Conservation (phyloP, 2,329 filamentous ascomycete genomes). For the Scytalidium sp. region DNA sequence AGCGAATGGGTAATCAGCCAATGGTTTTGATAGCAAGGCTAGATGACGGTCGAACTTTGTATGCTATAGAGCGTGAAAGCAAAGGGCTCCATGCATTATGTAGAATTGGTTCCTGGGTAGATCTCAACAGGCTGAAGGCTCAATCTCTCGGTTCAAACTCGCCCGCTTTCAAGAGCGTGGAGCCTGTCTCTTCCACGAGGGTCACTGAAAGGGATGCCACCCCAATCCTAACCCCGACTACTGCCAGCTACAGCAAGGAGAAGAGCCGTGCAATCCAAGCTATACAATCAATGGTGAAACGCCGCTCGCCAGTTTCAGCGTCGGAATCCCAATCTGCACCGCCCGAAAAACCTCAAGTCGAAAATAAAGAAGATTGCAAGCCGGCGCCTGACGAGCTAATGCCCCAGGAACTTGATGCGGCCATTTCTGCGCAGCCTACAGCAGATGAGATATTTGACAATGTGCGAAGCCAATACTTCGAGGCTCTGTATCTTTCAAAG, state of each 20-base stretch:
- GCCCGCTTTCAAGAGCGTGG: slow-evolving; percentile 25
- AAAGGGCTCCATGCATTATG: slow-evolving; percentile 64
- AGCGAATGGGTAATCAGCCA: slow-evolving; percentile 50
- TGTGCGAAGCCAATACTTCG: slow-evolving; percentile 56
- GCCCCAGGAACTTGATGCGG: not conserved
- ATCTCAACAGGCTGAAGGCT: slow-evolving; percentile 49
- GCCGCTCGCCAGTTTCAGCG: slow-evolving; percentile 19
- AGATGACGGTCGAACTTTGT: slow-evolving; percentile 51
- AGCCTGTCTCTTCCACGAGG: slow-evolving; percentile 1
- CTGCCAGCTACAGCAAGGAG: slow-evolving; percentile 38
- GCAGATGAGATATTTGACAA: slow-evolving; percentile 54
- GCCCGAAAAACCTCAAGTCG: not conserved
- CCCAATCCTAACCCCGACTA: slow-evolving; percentile 12
- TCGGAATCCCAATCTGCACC: slow-evolving; percentile 10
- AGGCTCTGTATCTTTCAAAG: slow-evolving; percentile 61
- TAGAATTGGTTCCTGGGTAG: slow-evolving; percentile 65
- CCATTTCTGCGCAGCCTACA: slow-evolving; percentile 24
- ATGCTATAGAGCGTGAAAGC: slow-evolving; percentile 64
- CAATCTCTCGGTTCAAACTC: slow-evolving; percentile 46
- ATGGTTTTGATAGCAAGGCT: slow-evolving; percentile 60
- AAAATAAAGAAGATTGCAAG: not conserved
- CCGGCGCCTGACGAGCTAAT: slow-evolving; percentile 5
- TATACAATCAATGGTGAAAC: slow-evolving; percentile 59
- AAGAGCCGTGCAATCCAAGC: slow-evolving; percentile 60
- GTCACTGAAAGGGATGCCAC: not conserved